These are phyloP conservation scores for Entonaema liquescens DNA, from an alignment of 495 filamentous ascomycete genomes.

Conservation along the genomic window DNA sequence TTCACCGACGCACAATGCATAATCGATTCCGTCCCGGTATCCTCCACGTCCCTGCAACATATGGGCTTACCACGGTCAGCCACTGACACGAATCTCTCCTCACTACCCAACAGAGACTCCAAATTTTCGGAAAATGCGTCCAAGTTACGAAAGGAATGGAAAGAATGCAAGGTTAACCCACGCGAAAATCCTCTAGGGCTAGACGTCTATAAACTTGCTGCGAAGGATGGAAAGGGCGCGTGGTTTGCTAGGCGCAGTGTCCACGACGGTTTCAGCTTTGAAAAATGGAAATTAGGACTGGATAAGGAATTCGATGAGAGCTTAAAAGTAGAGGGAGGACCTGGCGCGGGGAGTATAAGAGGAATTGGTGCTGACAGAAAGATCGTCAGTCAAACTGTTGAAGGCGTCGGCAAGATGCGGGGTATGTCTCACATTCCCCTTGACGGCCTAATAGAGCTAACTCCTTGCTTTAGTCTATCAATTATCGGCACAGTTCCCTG, in stretches of 20 bases:
- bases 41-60: slow-evolving; percentile 30
- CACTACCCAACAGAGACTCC: slow-evolving; percentile 13
- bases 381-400: slow-evolving; percentile 66
- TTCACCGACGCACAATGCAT: slow-evolving; percentile 73
- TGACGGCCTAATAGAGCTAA: slow-evolving; percentile 12
- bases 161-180: slow-evolving; percentile 74
- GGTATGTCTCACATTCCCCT: slow-evolving; percentile 50
- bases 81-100: slow-evolving; percentile 46
- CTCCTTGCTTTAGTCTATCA: slow-evolving; percentile 69
- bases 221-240: slow-evolving; percentile 80
- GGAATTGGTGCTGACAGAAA: slow-evolving; percentile 83
- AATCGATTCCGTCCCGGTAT: slow-evolving; percentile 74
- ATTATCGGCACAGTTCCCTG: slow-evolving; percentile 88
- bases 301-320: slow-evolving; percentile 70
- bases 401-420: slow-evolving; percentile 66
- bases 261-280: slow-evolving; percentile 74
- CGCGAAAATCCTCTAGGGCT: slow-evolving; percentile 82
- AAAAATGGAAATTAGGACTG: slow-evolving; percentile 69
- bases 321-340: slow-evolving; percentile 65
- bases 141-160: slow-evolving; percentile 83
- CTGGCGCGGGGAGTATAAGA: slow-evolving; percentile 75
- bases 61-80: slow-evolving; percentile 43
- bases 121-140: slow-evolving; percentile 41
- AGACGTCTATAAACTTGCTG: slow-evolving; percentile 78
- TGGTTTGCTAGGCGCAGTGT: slow-evolving; percentile 93